Evolutionary conservation across 2,329 filamentous ascomycete species (phyloP).

Genomic region (Arthrobotrys pseudoclavata): DNA sequence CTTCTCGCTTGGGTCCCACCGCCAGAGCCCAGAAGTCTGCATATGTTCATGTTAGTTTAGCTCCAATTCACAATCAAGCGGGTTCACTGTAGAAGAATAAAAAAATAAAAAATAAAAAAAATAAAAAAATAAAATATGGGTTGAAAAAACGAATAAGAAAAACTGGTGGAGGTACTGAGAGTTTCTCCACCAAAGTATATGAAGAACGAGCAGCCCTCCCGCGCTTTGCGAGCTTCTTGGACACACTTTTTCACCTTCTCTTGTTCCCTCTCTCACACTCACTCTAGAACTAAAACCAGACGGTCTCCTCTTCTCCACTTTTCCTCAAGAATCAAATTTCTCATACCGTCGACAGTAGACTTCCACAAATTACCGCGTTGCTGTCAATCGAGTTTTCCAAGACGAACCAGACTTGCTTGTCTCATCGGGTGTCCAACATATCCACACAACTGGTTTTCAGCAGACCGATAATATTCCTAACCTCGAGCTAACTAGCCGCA

Average conservation of each 20-base stretch:
- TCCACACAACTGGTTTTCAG: conserved; percentile 47
- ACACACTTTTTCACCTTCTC: conserved; percentile 50
- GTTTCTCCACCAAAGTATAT: conserved; percentile 58
- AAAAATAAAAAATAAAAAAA: conserved; percentile 24
- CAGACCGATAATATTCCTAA: conserved; percentile 39
- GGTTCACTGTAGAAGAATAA: conserved; percentile 44
- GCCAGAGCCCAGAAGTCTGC: conserved; percentile 52
- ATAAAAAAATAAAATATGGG: conserved; percentile 16
- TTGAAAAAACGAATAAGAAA: conserved; percentile 37
- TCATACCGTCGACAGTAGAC: conserved; percentile 28
- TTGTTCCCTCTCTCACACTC: conserved; percentile 33
- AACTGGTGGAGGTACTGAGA: conserved; percentile 47
- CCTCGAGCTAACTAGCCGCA: conserved; percentile 17
- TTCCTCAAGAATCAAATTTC: conserved; percentile 23
- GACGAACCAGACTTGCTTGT: not conserved
- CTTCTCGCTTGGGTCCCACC: conserved; percentile 58
- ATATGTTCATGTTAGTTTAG: conserved; percentile 45
- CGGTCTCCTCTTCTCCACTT: conserved; percentile 40
- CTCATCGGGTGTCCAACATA: conserved; percentile 31
- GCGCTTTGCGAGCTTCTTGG: conserved; percentile 58
- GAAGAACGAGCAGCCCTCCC: conserved; percentile 56
- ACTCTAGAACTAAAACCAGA: conserved; percentile 44
- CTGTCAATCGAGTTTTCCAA: conserved; percentile 47
- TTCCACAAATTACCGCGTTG: conserved; percentile 29
- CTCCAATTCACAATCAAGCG: conserved; percentile 49